Base-by-base conservation (phyloP, 1,139 yeast species). In the Suhomyces guaymorum region DNA sequence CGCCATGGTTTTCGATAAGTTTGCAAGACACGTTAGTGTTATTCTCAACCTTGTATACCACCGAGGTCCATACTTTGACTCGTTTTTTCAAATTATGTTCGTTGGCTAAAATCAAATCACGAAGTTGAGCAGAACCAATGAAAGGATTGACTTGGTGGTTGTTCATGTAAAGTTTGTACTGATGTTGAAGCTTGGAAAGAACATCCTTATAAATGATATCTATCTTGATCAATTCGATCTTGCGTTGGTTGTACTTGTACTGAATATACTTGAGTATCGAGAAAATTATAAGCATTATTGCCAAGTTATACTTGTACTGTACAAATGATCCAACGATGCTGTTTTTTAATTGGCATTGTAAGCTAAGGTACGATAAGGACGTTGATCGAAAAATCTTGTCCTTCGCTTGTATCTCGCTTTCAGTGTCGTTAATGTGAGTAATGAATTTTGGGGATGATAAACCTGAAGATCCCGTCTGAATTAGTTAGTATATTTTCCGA, bases 1-100 rank as follows among this genome's bases (percentile, higher is more conserved):
- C 96, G 4, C 97, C 97, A 49, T 82, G 86, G 26, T 80, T 69
- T 53, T 89, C 96, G 42, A 78, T 60, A 42, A 81, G 75, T 32
- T 78, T 70, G 28, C 70, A 65, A 28, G 78, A 69, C 18, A 88
- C 75, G 47, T 82, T 82, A 21, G 82, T 63, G 49, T 87, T 84
- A 35, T 63, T 60, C 50, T 89, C 96, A 8, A 92, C 75, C 30
- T 65, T 69, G 24, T 61, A 59, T 32, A 73, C 69, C 2, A 89
- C 82, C n/a, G 59, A 52, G 28, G 64, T 66, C 97, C 97, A 89
- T 16, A 84, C 51, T 26, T 63, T 52, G 36, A 68, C 52, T 38
- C 75, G 70, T 39, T 74, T 73, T 35, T 60, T 60, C 22, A 69
- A 57, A 37, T 65, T 67, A 29, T 63, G 62, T 46, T 74, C 74